Conservation (phyloP, 148 eudicot species). For the Polygonum aviculare region DNA sequence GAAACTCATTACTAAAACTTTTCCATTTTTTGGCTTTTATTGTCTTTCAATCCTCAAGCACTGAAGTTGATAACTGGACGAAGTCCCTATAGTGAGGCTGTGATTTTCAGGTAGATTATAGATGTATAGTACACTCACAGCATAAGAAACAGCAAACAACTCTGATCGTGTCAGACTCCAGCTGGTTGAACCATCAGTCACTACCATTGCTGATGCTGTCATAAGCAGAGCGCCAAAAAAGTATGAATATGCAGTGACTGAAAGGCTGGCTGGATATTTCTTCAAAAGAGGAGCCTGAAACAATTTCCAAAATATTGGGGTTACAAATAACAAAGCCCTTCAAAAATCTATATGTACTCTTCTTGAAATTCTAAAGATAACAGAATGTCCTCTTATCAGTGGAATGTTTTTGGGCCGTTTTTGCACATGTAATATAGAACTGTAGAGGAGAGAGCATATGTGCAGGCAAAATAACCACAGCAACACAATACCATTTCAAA, state of each 20-base stretch:
- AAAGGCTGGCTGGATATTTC: slow-evolving; percentile 88
- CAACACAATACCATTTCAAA: background rate
- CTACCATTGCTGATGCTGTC: slow-evolving; percentile 47
- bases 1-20: background rate
- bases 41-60: background rate
- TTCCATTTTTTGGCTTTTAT: background rate
- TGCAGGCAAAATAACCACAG: background rate
- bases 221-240: slow-evolving; percentile 66
- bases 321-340: background rate
- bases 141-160: slow-evolving; percentile 66
- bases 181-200: slow-evolving; percentile 45
- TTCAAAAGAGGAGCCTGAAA: slow-evolving; percentile 81
- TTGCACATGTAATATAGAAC: background rate
- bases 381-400: background rate
- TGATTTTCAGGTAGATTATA: background rate
- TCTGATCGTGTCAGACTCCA: slow-evolving; percentile 73
- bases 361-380: background rate
- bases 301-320: slow-evolving; percentile 14
- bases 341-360: background rate
- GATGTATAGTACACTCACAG: slow-evolving; percentile 43
- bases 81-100: background rate
- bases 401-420: background rate
- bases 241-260: slow-evolving; percentile 94
- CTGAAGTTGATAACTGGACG: background rate
- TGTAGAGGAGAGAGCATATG: background rate